Percentiles rank a stretch among this genome's conserved stretches.
phyloP scores from a whole-genome alignment of 352 stramenopile genomes.

The Phytophthora sansomeana region DNA sequence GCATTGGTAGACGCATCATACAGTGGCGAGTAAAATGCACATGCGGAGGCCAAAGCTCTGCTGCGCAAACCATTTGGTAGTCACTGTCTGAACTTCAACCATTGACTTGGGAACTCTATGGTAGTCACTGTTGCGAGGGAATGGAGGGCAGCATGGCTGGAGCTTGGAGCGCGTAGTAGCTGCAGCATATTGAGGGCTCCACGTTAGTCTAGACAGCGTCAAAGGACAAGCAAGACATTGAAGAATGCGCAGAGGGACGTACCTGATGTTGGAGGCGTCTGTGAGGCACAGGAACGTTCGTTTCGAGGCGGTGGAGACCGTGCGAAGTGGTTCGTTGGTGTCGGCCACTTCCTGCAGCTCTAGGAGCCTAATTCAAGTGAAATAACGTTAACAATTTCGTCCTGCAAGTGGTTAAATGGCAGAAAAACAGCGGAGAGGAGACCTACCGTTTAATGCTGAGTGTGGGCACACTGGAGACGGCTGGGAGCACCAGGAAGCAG shows the following conservation, averaged over 20 bases:
- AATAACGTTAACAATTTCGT: background rate
- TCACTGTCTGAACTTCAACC: slow-evolving; percentile 42
- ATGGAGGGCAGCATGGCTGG: slow-evolving; percentile 28
- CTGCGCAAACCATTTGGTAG: slow-evolving; percentile 27
- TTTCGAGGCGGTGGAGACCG: slow-evolving; percentile 7
- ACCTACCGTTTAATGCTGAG: slow-evolving; percentile 57
- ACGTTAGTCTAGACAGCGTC: slow-evolving; percentile 3
- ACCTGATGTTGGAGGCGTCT: slow-evolving; percentile 64
- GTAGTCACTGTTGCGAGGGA: slow-evolving; percentile 21
- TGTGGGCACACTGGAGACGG: slow-evolving; percentile 21
- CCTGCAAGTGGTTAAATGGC: background rate
- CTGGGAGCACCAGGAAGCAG: slow-evolving; percentile 51
- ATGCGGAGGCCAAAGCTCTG: slow-evolving; percentile 17
- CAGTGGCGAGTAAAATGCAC: background rate
- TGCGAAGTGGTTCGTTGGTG: slow-evolving; percentile 19
- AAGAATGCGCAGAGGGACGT: background rate
- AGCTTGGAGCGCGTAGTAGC: slow-evolving; percentile 55
- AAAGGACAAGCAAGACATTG: background rate
- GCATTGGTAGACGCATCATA: slow-evolving; percentile 13
- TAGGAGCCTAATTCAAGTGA: slow-evolving; percentile 34
- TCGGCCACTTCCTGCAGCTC: slow-evolving; percentile 45
- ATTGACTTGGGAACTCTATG: slow-evolving; percentile 2
- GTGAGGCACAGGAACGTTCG: slow-evolving; percentile 57
- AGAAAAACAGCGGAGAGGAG: background rate
- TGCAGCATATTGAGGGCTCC: slow-evolving; percentile 12